Evolutionary conservation across 2,329 filamentous ascomycete genomes (phyloP).

Genomic region (Botrytis hyacinthi): DNA sequence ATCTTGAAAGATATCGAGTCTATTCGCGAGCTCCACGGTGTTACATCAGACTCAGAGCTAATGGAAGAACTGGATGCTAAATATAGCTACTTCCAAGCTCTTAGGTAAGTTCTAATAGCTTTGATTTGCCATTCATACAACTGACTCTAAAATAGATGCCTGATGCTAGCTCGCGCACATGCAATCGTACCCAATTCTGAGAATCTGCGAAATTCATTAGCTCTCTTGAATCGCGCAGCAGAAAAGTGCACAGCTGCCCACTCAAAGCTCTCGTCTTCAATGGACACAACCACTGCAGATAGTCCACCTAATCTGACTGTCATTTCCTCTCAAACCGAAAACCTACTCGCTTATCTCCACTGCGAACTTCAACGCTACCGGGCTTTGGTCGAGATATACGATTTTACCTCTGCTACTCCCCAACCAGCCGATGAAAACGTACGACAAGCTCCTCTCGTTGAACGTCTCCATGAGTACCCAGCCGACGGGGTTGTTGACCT

Average conservation of each 20-base stretch:
- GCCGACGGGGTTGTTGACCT: constrained; percentile 63
- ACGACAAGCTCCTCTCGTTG: constrained; percentile 61
- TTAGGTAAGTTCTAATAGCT: constrained; percentile 62
- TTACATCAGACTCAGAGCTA: constrained; percentile 78
- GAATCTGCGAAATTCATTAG: constrained; percentile 64
- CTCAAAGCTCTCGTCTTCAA: constrained; percentile 44
- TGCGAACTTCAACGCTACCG: constrained; percentile 77
- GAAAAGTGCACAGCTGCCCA: constrained; percentile 57
- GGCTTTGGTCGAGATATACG: constrained; percentile 79
- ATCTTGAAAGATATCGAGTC: constrained; percentile 88
- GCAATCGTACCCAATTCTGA: constrained; percentile 55
- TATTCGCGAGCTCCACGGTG: constrained; percentile 83
- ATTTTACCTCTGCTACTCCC: constrained; percentile 47
- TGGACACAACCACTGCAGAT: constrained; percentile 41
- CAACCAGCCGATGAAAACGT: constrained; percentile 30
- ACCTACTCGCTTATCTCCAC: constrained; percentile 61
- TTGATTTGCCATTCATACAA: not conserved
- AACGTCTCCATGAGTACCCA: constrained; percentile 75
- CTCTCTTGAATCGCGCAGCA: constrained; percentile 72
- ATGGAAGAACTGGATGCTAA: constrained; percentile 76
- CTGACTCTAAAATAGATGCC: constrained; percentile 53
- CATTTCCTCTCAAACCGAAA: constrained; percentile 54
- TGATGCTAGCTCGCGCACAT: constrained; percentile 84
- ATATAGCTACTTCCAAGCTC: constrained; percentile 77
- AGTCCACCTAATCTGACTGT: constrained; percentile 68